Base-by-base conservation (phyloP, 75 land plant species). In the Pinus albicaulis region DNA sequence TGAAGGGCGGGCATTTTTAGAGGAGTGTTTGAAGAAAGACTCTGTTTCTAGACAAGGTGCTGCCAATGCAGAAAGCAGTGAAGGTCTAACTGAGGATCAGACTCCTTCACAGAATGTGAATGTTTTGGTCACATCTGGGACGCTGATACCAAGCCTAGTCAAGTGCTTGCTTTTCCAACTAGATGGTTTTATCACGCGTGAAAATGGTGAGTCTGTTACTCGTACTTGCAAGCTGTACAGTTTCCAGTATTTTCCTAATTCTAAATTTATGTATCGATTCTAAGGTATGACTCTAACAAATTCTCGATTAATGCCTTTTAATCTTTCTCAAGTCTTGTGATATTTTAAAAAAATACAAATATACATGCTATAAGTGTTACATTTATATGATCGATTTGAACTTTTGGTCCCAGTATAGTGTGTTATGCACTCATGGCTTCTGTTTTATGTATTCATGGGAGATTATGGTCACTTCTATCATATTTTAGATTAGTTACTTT, bases 61-160 rank as follows among this genome's bases (percentile, higher is more conserved):
- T 60, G 3, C 74, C 11, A n/a, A 24, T 68, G 23, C 16, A 10
- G 44, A 55, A 26, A 19, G 77, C 55, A 61, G 41, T 7, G 65
- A 74, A 65, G 76, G 80, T 14, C 11, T 62, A 17, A 38, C 57
- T n/a, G 61, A 71, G 65, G 76, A 44, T 26, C 64, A 64, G 61
- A n/a, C 79, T 62, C 61, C 76, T 62, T 17, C 20, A 28, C 68
- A 80, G 74, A 76, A 82, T 76, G 76, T 90, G 44, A 88, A 90
- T 84, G 82, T 92, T 56, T 84, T 95, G 62, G 98, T 95, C 63
- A 95, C 95, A 48, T 92, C 95, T 55, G 92, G 98, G 24, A 83
- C 95, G 2, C 60, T 95, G 71, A 71, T 95, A 63, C 98, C 98
- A 71, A 95, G 95, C 78, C 86, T 95, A 12, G 98, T 84, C 44